phyloP scores from a whole-genome alignment of 352 stramenopile species.

The Pythium oligandrum region DNA sequence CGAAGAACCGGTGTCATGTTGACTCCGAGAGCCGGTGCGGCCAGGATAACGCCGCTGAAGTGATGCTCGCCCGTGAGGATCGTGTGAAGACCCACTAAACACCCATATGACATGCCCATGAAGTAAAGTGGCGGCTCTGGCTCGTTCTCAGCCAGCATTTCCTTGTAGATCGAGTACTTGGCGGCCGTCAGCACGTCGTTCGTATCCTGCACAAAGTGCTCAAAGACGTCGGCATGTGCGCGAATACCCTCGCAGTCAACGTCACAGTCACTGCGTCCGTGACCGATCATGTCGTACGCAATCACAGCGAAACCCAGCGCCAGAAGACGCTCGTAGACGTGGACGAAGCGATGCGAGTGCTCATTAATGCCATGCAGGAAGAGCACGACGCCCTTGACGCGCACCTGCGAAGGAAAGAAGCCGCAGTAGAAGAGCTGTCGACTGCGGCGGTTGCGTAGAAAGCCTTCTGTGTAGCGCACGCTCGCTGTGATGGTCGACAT shows the following conservation, averaged over 20 bases:
- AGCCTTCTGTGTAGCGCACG: slow-evolving; percentile 5
- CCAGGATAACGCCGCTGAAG: slow-evolving; percentile 46
- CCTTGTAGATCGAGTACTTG: slow-evolving; percentile 27
- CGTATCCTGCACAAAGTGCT: slow-evolving; percentile 65
- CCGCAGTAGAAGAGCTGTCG: slow-evolving; percentile 45
- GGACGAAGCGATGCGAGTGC: slow-evolving; percentile 50
- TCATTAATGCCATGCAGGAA: slow-evolving; percentile 66
- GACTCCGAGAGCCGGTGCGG: slow-evolving; percentile 52
- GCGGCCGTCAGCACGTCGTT: slow-evolving; percentile 48
- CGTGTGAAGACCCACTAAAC: slow-evolving; percentile 55
- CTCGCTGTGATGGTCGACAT: too few relatives aligned
- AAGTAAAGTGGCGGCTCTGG: slow-evolving; percentile 33
- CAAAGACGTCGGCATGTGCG: slow-evolving; percentile 44
- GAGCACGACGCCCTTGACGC: slow-evolving; percentile 42
- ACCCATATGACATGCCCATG: slow-evolving; percentile 67
- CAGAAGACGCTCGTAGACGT: slow-evolving; percentile 51
- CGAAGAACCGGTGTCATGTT: slow-evolving; percentile 43
- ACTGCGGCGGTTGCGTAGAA: slow-evolving; percentile 6
- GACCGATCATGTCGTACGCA: slow-evolving; percentile 59
- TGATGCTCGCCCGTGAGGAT: slow-evolving; percentile 37
- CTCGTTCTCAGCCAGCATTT: background rate
- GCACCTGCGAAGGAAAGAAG: slow-evolving; percentile 28
- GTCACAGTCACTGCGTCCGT: slow-evolving; percentile 54
- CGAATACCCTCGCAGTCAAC: slow-evolving; percentile 14
- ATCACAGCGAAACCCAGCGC: slow-evolving; percentile 42